Evolutionary conservation across 2,329 filamentous ascomycete genomes (phyloP).

Genomic region (Ophioceras dolichostomum): DNA sequence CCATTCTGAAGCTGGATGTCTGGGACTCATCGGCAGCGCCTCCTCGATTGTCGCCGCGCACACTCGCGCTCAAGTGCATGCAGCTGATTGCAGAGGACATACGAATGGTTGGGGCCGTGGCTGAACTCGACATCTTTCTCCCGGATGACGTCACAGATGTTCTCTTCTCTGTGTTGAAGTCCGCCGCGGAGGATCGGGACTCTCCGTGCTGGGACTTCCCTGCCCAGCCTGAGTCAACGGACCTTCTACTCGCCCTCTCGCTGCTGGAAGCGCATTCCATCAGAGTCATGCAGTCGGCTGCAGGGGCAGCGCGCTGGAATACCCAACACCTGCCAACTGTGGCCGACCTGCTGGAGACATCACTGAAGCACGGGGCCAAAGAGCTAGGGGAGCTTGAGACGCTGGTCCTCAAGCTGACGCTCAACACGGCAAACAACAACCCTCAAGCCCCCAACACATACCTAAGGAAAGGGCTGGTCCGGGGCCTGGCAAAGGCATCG

Average conservation of each 20-base stretch:
- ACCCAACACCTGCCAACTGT: constrained; percentile 37
- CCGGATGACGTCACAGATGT: constrained; percentile 32
- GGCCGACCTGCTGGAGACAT: constrained; percentile 30
- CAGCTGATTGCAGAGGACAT: constrained; percentile 47
- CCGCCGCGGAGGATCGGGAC: constrained; percentile 17
- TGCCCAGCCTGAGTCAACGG: constrained; percentile 17
- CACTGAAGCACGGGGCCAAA: constrained; percentile 20
- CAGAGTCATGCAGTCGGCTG: constrained; percentile 29
- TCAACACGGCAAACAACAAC: constrained; percentile 82
- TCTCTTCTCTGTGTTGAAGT: constrained; percentile 32
- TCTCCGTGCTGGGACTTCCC: constrained; percentile 23
- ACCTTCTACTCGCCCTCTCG: constrained; percentile 31
- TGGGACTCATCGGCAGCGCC: constrained; percentile 44
- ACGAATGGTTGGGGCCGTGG: constrained; percentile 32
- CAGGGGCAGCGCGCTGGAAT: constrained; percentile 29
- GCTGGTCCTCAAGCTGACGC: constrained; percentile 55
- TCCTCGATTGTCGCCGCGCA: constrained; percentile 44
- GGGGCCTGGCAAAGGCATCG: constrained; percentile 34
- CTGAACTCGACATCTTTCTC: constrained; percentile 37
- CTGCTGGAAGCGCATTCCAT: constrained; percentile 43
- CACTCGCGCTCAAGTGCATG: constrained; percentile 50
- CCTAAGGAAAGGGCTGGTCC: constrained; percentile 43
- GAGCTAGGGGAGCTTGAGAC: constrained; percentile 27
- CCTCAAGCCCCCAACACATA: constrained; percentile 56
- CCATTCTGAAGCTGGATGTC: constrained; percentile 38